phyloP scores from a whole-genome alignment of 148 eudicot species.

The Chenopodium berlandieri region DNA sequence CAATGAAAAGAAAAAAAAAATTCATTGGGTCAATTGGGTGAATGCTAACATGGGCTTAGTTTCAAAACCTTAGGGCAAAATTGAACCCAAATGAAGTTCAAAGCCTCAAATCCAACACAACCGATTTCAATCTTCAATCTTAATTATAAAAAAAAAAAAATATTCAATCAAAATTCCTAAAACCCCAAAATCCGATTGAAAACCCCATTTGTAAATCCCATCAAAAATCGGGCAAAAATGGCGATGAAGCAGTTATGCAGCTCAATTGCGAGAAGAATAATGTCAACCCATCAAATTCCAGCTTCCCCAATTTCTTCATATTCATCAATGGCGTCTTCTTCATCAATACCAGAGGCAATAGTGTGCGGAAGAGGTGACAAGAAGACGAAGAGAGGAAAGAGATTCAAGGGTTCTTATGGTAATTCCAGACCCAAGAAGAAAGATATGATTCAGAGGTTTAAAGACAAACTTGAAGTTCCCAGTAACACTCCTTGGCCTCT shows the following conservation, averaged over 20 bases:
- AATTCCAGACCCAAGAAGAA: conserved; percentile 80
- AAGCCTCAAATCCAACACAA: neutral
- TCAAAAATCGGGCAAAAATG: conserved; percentile 28
- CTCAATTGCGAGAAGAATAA: conserved; percentile 39
- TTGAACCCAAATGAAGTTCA: neutral
- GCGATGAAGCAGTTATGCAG: conserved; percentile 54
- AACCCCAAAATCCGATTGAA: conserved; percentile 12
- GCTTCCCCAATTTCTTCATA: conserved; percentile 20
- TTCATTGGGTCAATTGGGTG: no score
- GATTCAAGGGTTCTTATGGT: conserved; percentile 87
- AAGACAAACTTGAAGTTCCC: conserved; percentile 89
- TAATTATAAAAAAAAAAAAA: no score
- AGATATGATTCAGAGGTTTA: conserved; percentile 66
- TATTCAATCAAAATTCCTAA: neutral
- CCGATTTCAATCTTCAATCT: neutral
- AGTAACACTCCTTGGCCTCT: conserved; percentile 99
- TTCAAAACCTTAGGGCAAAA: no score
- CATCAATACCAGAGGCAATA: conserved; percentile 33
- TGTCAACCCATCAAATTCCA: conserved; percentile 29
- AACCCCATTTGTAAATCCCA: neutral
- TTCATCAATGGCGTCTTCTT: conserved; percentile 21
- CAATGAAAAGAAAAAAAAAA: no score
- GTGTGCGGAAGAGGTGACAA: conserved; percentile 96
- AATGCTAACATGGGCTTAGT: neutral
- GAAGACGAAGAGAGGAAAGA: conserved; percentile 90